Conservation (phyloP, 2,329 filamentous ascomycete genomes). For the Fusarium sp. region DNA sequence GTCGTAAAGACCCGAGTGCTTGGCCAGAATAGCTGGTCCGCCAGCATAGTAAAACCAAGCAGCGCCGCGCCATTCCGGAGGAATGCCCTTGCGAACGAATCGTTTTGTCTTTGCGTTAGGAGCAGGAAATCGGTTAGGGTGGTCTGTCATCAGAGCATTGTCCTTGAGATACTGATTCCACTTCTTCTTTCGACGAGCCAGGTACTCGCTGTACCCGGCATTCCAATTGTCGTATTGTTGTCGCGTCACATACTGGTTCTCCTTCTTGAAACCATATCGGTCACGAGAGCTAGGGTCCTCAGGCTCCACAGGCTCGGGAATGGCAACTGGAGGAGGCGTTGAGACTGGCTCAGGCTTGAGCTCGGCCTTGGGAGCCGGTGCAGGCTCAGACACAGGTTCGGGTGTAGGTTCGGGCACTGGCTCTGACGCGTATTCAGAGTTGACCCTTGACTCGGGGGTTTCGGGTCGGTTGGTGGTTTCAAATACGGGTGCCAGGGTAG, state of each 20-base stretch:
- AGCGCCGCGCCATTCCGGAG: slow-evolving; percentile 91
- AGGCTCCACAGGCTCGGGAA: slow-evolving; percentile 50
- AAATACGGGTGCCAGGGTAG: slow-evolving; percentile 9
- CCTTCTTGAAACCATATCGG: slow-evolving; percentile 92
- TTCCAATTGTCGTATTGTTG: slow-evolving; percentile 88
- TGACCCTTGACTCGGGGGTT: slow-evolving; percentile 23
- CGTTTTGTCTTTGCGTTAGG: slow-evolving; percentile 86
- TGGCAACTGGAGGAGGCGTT: slow-evolving; percentile 42
- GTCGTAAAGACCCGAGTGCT: slow-evolving; percentile 81
- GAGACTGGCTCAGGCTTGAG: slow-evolving; percentile 22
- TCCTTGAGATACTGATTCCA: slow-evolving; percentile 84
- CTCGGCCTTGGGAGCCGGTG: slow-evolving; percentile 43
- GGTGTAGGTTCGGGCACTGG: slow-evolving; percentile 23
- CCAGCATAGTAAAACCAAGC: slow-evolving; percentile 98
- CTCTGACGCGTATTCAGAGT: slow-evolving; percentile 20
- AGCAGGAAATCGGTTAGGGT: slow-evolving; percentile 81
- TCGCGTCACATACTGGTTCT: slow-evolving; percentile 79
- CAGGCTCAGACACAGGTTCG: slow-evolving; percentile 31
- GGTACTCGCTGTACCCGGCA: slow-evolving; percentile 76
- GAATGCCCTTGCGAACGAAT: slow-evolving; percentile 92
- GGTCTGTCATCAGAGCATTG: slow-evolving; percentile 75
- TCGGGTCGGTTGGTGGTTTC: slow-evolving; percentile 27
- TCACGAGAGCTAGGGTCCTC: slow-evolving; percentile 71
- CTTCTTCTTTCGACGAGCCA: slow-evolving; percentile 80
- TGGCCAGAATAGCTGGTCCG: slow-evolving; percentile 80